Evolutionary conservation across 2,329 filamentous ascomycete species (phyloP), one percentile per base, ranked within the genome.

Genomic region (Graphiopsis chlorocephala): DNA sequence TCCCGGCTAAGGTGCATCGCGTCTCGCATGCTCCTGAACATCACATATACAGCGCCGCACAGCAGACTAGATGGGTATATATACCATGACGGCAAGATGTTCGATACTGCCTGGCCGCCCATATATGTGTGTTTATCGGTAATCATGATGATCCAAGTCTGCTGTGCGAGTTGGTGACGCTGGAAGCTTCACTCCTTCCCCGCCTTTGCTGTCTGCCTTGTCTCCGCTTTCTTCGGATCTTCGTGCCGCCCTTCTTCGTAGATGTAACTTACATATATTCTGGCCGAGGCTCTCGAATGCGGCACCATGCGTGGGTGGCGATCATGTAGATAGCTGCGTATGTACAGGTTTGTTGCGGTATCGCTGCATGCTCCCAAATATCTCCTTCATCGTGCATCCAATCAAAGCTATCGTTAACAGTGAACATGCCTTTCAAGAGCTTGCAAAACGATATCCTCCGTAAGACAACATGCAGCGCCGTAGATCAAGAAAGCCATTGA

Each of bases 391-490:
- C 12, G 2, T 2, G 8, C 6, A 10, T 31, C 15, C 26, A 12
- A 28, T n/a, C 12, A 10, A 53, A 45, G n/a, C n/a, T 26, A 25
- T 7, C 3, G 0, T 1, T 7, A 26, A 45, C 55, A 45, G 29
- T 35, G 17, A 61, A 10, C 3, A 72, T 71, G 70, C 69, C 69
- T 31, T 72, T 70, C 65, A 67, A 69, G 56, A 69, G 67, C 64
- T 63, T 69, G 28, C 69, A 71, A 48, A 64, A 56, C 53, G 70
- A 72, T 35, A 72, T 72, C 17, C 53, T 65, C 17, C 55, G 60
- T 62, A 55, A 63, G 64, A 55, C 29, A 20, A 47, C n/a, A 7
- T 35, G 14, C 11, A 31, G 4, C 29, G 20, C 35, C 28, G 33
- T 45, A 42, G 53, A 33, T 31, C 17, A 20, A 26, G 3, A 28